A percentile compares a stretch with the other conserved stretches of the same genome.
These are phyloP conservation scores for Diaporthe capsici DNA, from an alignment of 2,329 filamentous ascomycete genomes.

Conservation along the genomic window DNA sequence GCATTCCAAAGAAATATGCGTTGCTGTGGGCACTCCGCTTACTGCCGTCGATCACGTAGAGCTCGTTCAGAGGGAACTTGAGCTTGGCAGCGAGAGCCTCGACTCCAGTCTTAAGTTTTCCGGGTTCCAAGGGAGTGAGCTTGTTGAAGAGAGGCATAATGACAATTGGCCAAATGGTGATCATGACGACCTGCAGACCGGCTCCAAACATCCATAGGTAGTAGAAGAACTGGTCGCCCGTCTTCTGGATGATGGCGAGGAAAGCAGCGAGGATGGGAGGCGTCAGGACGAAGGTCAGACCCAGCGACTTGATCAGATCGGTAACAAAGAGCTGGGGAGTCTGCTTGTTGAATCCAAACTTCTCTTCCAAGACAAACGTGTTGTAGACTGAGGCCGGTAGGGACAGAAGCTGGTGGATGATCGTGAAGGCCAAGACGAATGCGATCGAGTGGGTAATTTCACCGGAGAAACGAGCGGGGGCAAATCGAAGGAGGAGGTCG, in stretches of 20 bases:
- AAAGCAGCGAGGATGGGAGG: constrained; percentile 93
- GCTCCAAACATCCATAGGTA: constrained; percentile 97
- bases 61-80: constrained; percentile 91
- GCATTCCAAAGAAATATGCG: constrained; percentile 95
- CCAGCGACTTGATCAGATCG: constrained; percentile 92
- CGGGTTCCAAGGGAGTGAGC: constrained; percentile 90
- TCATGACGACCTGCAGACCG: constrained; percentile 91
- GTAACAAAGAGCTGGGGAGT: constrained; percentile 88
- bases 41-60: constrained; percentile 95
- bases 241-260: constrained; percentile 93
- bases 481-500: constrained; percentile 78
- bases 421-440: constrained; percentile 89
- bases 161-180: constrained; percentile 94
- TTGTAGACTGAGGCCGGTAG: constrained; percentile 90
- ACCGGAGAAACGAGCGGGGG: constrained; percentile 84
- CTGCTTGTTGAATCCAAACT: constrained; percentile 99
- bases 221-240: constrained; percentile 95
- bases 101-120: constrained; percentile 88
- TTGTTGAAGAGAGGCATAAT: constrained; percentile 99
- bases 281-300: constrained; percentile 83
- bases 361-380: constrained; percentile 95
- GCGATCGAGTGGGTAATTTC: constrained; percentile 95
- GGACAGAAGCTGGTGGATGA: constrained; percentile 84
- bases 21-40: constrained; percentile 92
- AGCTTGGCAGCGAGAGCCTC: constrained; percentile 87